A percentile compares a stretch with the other conserved stretches of the same genome.
Conservation (phyloP, 23 red algal genomes). For the Gracilaria gracilis region DNA sequence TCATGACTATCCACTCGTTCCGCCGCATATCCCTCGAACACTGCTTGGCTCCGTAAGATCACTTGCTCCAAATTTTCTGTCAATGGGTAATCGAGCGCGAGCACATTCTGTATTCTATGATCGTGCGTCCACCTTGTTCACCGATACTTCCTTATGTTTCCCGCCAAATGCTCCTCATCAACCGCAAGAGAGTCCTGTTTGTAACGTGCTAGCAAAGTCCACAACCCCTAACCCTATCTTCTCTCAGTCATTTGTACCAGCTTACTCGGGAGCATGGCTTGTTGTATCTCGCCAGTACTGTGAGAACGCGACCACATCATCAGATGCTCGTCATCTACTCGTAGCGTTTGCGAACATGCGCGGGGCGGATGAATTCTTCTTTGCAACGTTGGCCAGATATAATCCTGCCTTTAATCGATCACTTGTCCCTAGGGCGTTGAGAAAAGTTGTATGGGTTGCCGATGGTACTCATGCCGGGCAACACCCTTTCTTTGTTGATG, state of each 20-base stretch:
- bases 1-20: constrained; percentile 32
- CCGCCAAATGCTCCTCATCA: constrained; percentile 34
- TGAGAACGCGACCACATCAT: constrained; percentile 44
- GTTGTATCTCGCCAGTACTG: constrained; percentile 75
- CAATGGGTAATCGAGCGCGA: constrained; percentile 2
- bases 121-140: constrained; percentile 10
- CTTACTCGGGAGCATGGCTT: constrained; percentile 83
- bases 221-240: constrained; percentile 13
- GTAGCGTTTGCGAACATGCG: constrained; percentile 71
- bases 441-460: constrained; percentile 73
- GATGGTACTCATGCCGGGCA: constrained; percentile 68
- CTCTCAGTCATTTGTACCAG: constrained; percentile 44
- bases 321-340: constrained; percentile 68
- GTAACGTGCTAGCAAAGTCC: constrained; percentile 31
- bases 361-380: constrained; percentile 79
- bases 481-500: constrained; percentile 86
- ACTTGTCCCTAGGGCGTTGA: constrained; percentile 40
- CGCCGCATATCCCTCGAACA: neutral
- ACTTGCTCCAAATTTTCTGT: constrained; percentile 3
- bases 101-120: constrained; percentile 15
- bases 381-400: constrained; percentile 68
- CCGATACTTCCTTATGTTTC: constrained; percentile 12
- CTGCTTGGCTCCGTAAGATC: neutral
- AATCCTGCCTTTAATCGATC: constrained; percentile 54
- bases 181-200: constrained; percentile 9